A percentile compares a stretch with the other conserved stretches of the same genome.
Evolutionary conservation across 83 land plant species (phyloP).

Genomic region (Picea mariana): DNA sequence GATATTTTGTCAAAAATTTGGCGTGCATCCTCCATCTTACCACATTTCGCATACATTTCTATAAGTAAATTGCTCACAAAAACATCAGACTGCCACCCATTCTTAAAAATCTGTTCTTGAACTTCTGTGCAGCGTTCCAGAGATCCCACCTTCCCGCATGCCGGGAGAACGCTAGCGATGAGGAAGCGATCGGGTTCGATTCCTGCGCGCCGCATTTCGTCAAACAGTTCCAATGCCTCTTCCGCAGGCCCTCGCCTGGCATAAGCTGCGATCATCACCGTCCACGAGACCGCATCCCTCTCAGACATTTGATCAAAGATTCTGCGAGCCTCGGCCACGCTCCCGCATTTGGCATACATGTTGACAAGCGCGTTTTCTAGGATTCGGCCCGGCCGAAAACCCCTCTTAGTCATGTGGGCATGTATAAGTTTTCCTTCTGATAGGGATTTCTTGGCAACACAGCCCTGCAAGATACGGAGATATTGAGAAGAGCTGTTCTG

Average conservation of each 20-base stretch:
- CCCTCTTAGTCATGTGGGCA: conserved; percentile 30
- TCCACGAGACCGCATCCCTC: conserved; percentile 33
- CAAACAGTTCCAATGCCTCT: conserved; percentile 29
- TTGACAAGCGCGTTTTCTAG: conserved; percentile 31
- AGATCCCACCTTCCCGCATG: conserved; percentile 18
- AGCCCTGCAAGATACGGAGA: neutral
- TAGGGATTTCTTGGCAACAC: neutral
- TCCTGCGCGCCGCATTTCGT: conserved; percentile 23
- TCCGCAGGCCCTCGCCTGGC: conserved; percentile 3
- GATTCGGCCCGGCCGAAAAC: conserved; percentile 11
- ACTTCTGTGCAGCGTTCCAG: conserved; percentile 31
- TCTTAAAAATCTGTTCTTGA: conserved; percentile 34
- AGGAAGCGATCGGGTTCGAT: conserved; percentile 30
- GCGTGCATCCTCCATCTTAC: conserved; percentile 24
- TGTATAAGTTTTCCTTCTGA: conserved; percentile 29
- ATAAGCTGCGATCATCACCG: conserved; percentile 29
- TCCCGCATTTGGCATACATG: conserved; percentile 34
- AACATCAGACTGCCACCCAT: conserved; percentile 15
- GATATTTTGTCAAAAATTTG: conserved; percentile 24
- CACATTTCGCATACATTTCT: conserved; percentile 53
- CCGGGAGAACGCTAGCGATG: conserved; percentile 32
- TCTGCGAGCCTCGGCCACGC: conserved; percentile 13
- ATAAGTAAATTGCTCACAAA: conserved; percentile 30
- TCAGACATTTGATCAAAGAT: conserved; percentile 24
- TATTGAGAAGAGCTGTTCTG: too few relatives aligned